These are phyloP conservation scores for Pythium periplocum DNA, from an alignment of 352 stramenopile species.

Conservation along the genomic window DNA sequence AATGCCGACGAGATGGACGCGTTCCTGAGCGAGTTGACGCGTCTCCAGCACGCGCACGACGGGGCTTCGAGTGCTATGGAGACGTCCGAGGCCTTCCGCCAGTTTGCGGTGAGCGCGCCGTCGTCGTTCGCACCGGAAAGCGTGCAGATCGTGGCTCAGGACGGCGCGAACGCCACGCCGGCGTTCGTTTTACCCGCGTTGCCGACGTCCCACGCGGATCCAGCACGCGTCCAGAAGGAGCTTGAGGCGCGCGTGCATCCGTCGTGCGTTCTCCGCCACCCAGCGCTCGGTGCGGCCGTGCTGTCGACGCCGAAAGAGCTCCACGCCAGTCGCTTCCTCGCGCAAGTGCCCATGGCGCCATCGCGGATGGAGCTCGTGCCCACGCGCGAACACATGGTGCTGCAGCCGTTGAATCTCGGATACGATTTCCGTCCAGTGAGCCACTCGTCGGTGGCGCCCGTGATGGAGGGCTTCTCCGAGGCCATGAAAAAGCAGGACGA, in stretches of 20 bases:
- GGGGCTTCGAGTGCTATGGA: background rate
- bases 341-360: conserved; percentile 68
- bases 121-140: conserved; percentile 37
- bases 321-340: conserved; percentile 48
- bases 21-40: conserved; percentile 17
- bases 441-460: conserved; percentile 12
- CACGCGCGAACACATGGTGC: conserved; percentile 36
- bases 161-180: background rate
- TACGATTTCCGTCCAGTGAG: conserved; percentile 58
- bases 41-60: conserved; percentile 2
- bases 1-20: conserved; percentile 15
- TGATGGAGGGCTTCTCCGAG: conserved; percentile 52
- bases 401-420: conserved; percentile 36
- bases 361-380: conserved; percentile 51
- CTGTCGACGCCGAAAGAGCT: conserved; percentile 32
- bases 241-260: conserved; percentile 25
- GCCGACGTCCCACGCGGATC: conserved; percentile 27
- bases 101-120: conserved; percentile 41
- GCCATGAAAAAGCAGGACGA: conserved; percentile 73
- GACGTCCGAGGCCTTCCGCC: conserved; percentile 18
- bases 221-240: conserved; percentile 15
- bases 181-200: conserved; percentile 41
- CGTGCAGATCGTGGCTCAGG: conserved; percentile 38
- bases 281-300: conserved; percentile 7
- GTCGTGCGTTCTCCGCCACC: conserved; percentile 15